phyloP scores from a whole-genome alignment of 768 basidiomycete genomes.

The Lactifluus echinatus region DNA sequence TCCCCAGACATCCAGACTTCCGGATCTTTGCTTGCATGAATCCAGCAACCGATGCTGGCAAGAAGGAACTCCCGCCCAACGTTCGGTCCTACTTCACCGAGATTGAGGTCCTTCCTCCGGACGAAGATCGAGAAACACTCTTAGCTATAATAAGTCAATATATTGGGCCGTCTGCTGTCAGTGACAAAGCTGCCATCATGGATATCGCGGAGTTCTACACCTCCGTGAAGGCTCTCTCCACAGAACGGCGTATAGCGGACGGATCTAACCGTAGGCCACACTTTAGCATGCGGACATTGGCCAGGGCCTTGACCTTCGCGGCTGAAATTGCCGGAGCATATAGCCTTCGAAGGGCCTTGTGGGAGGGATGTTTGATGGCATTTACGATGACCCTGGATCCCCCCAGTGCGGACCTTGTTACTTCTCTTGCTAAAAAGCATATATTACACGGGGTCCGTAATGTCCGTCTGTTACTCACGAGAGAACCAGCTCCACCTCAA shows the following conservation, averaged over 20 bases:
- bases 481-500: conserved; percentile 51
- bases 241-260: conserved; percentile 75
- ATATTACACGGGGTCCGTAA: conserved; percentile 77
- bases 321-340: conserved; percentile 71
- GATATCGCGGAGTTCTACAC: conserved; percentile 89
- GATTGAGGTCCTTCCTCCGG: conserved; percentile 90
- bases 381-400: conserved; percentile 92
- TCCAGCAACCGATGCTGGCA: conserved; percentile 96
- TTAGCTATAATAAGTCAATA: conserved; percentile 83
- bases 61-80: conserved; percentile 89
- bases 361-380: conserved; percentile 97
- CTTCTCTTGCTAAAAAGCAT: conserved; percentile 62
- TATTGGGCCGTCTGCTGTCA: conserved; percentile 72
- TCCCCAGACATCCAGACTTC: conserved; percentile 91
- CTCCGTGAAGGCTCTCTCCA: conserved; percentile 67
- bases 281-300: conserved; percentile 94
- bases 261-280: conserved; percentile 90
- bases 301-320: conserved; percentile 85
- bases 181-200: conserved; percentile 81
- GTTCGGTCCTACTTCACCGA: conserved; percentile 92
- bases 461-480: conserved; percentile 60
- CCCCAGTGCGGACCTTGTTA: conserved; percentile 58
- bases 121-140: conserved; percentile 84
- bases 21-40: conserved; percentile 99
- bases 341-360: conserved; percentile 76